Evolutionary conservation across 257 asterid genomes (phyloP), one percentile per base, ranked within the genome.

Genomic region (Henckelia pumila): DNA sequence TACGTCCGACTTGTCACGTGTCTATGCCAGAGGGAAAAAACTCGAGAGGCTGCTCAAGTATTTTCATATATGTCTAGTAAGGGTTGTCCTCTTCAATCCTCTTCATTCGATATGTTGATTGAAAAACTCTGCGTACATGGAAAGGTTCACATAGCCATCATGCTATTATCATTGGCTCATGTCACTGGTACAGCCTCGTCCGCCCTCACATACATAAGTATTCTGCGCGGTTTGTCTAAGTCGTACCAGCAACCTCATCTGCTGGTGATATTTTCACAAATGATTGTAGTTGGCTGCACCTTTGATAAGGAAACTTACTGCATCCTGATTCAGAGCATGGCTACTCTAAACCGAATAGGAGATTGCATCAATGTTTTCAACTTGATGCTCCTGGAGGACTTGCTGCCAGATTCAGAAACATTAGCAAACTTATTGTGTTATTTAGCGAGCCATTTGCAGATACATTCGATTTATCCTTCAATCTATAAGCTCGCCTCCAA

Each of bases 11-110:
- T 87, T 61, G 71, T 87, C 23, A 80, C 69, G 30, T 78, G 76
- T 73, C 89, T 92, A 68, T 84, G 91, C 61, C 77, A 32, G 63
- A 64, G 26, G 71, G 84, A 67, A 75, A 71, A 40, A 55, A 17
- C 75, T 70, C 79, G 60, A 57, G 89, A 88, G 77, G 98, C 95
- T 66, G 64, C 65, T 25, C 56, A 78, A 32, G 81, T 81, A 63
- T 87, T 85, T 67, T 24, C 63, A 67, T 84, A 84, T 59, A 85
- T 92, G 98, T 82, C 92, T 21, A 57, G 73, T 59, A 78, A 73
- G 70, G 76, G 76, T 44, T 66, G 66, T 53, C 69, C 77, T 67
- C 84, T 91, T 65, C 71, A 70, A 22, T 68, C 77, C 8, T 26
- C 77, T 58, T 66, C 88, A 0, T 88, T 89, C 70, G 49, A 73